A percentile compares a stretch with the other conserved stretches of the same genome.
Evolutionary conservation across 2,329 filamentous ascomycete species (phyloP).

Genomic region (Orbilia quercus): DNA sequence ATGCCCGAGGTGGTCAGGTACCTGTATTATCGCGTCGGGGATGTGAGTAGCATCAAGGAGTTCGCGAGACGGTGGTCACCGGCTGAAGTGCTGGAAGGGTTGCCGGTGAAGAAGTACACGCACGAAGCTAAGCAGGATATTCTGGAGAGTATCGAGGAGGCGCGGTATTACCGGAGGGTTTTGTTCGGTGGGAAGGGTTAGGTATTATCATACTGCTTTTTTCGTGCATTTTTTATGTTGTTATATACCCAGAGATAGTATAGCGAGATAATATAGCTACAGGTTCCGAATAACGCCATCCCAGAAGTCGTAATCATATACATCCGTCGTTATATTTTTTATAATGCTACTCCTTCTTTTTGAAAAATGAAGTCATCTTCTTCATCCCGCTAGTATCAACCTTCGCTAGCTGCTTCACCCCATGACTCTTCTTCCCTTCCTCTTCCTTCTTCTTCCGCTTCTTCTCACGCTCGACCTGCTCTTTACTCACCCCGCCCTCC

Average conservation of each 20-base stretch:
- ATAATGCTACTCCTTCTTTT: conserved; percentile 67
- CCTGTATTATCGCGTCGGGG: conserved; percentile 88
- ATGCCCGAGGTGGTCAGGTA: conserved; percentile 79
- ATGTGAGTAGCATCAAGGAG: conserved; percentile 93
- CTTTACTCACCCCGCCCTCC: conserved; percentile 68
- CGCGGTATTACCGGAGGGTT: conserved; percentile 79
- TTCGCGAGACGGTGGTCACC: conserved; percentile 83
- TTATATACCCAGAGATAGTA: background rate
- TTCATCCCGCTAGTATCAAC: conserved; percentile 93
- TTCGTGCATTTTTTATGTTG: background rate
- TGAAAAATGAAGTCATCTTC: conserved; percentile 95
- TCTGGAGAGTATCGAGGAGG: conserved; percentile 92
- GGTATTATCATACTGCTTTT: background rate
- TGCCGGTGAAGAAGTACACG: conserved; percentile 77
- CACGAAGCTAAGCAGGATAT: conserved; percentile 92
- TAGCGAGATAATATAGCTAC: background rate
- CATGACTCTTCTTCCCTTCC: conserved; percentile 82
- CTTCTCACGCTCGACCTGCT: conserved; percentile 74
- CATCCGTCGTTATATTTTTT: background rate
- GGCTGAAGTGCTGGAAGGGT: conserved; percentile 70
- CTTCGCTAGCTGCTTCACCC: conserved; percentile 84
- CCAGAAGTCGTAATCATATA: background rate
- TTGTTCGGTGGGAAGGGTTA: conserved; percentile 69
- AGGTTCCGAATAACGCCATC: background rate
- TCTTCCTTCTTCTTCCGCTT: conserved; percentile 88